Evolutionary conservation across 2,329 filamentous ascomycete genomes (phyloP).

Genomic region (Fusarium multiceps): DNA sequence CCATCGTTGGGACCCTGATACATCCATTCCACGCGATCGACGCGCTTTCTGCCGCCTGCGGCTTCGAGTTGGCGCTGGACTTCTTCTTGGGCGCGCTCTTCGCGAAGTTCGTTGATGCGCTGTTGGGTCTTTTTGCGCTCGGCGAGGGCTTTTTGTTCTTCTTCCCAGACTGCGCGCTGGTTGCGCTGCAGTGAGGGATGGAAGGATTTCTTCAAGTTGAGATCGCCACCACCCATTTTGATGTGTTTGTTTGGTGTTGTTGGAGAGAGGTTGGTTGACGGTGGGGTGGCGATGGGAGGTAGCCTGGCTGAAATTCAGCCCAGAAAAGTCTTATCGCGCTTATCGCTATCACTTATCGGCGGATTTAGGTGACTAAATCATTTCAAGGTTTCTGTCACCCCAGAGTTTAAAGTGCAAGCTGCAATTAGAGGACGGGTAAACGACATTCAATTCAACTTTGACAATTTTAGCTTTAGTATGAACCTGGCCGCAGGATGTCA

Average conservation of each 20-base stretch:
- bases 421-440: background rate
- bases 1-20: conserved; percentile 88
- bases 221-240: conserved; percentile 88
- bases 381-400: background rate
- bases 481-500: too few relatives aligned
- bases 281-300: conserved; percentile 41
- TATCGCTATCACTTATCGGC: conserved; percentile 27
- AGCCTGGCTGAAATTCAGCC: conserved; percentile 21
- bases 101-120: conserved; percentile 90
- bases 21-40: conserved; percentile 97
- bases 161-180: conserved; percentile 88
- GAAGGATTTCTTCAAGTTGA: conserved; percentile 96
- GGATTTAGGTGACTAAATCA: background rate
- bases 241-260: conserved; percentile 50
- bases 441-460: background rate
- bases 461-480: background rate
- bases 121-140: conserved; percentile 95
- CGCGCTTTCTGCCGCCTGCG: conserved; percentile 81
- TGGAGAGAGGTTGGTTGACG: background rate
- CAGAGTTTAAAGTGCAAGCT: background rate
- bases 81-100: conserved; percentile 93
- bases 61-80: conserved; percentile 90
- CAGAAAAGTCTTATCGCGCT: conserved; percentile 34
- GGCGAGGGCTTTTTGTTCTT: conserved; percentile 90
- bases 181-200: conserved; percentile 92